Base-by-base conservation (phyloP, 306 rosid genomes). In the Lathyrus sativus region DNA sequence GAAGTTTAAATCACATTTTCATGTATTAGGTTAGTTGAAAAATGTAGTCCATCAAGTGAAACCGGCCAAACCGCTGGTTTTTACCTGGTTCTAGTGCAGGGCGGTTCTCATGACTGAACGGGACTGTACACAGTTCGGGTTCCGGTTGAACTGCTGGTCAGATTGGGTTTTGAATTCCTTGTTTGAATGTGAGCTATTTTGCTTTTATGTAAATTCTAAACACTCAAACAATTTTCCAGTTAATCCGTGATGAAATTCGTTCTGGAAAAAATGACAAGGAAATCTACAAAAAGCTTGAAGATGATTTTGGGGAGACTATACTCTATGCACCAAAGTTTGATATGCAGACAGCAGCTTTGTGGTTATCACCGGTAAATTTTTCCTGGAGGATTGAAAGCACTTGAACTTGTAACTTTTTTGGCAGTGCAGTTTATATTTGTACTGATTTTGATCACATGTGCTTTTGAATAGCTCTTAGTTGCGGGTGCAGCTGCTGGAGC, bases 271-370 rank as follows among this genome's bases (percentile, higher is more conserved):
- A 75, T 12, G 98, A 93, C 80, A 88, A 88, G 75, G 96, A 93
- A 46, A 88, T 93, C 67, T 90, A 26, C 79, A 83, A 82, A 48
- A 93, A 85, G 80, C 97, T 93, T 4, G 97, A 90, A 85, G 79
- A 85, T 0, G 90, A 88, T 9, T 90, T 78, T 65, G 98, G 98
- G 39, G 98, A 93, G 83, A 82, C 90, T 2, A 83, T 93, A 13
- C 88, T 90, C 18, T 93, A 93, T 72, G 60, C 82, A 38, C 98
- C 98, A 1, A 90, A 90, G 80, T 93, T 93, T 78, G 98, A 93
- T 77, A n/a, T 85, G 82, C 96, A 92, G 84, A 92, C 98, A 70
- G 96, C 96, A 31, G 97, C 87, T 57, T 68, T 90, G 70, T 93
- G 93, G 93, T 83, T 93, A 81, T 85, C 95, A 44, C 98, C 97